Percentiles rank a stretch among this genome's conserved stretches.
Conservation (phyloP, 164 flowering plant species). For the Warburgia ugandensis region DNA sequence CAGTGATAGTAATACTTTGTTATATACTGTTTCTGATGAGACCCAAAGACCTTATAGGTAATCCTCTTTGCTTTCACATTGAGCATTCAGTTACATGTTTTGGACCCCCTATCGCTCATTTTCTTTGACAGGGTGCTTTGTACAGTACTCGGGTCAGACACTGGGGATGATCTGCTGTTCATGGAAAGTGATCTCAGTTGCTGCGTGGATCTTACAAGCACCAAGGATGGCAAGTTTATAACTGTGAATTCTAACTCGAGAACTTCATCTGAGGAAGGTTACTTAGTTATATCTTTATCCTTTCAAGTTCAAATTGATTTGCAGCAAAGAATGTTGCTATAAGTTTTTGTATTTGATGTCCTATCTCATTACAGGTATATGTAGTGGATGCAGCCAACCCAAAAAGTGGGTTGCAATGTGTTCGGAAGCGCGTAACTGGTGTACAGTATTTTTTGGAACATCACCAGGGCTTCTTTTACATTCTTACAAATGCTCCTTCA, state of each 20-base stretch:
- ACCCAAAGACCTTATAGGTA: constrained; percentile 81
- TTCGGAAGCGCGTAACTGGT: constrained; percentile 52
- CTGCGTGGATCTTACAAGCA: constrained; percentile 86
- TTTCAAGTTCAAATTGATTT: background rate
- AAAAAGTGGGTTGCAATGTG: constrained; percentile 34
- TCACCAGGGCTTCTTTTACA: constrained; percentile 66
- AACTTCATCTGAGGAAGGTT: constrained; percentile 94
- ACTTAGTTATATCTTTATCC: constrained; percentile 16
- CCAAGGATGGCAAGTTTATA: constrained; percentile 90
- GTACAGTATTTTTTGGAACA: constrained; percentile 86
- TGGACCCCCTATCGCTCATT: no score
- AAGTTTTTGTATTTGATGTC: background rate
- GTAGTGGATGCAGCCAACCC: constrained; percentile 57
- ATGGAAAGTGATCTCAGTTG: constrained; percentile 60
- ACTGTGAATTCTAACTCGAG: constrained; percentile 94
- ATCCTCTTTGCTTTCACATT: constrained; percentile 1
- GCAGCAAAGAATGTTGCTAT: background rate
- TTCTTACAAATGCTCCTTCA: constrained; percentile 58
- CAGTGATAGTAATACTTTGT: constrained; percentile 46
- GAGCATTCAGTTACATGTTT: no score
- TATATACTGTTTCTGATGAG: constrained; percentile 67
- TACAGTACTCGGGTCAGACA: constrained; percentile 41
- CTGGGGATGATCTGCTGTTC: constrained; percentile 31
- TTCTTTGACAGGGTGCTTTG: constrained; percentile 78
- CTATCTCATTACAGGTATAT: constrained; percentile 51